Evolutionary conservation across 371 early-diverging fungal genomes (phyloP), one percentile per base, ranked within the genome.

Genomic region (Gilbertella persicaria): DNA sequence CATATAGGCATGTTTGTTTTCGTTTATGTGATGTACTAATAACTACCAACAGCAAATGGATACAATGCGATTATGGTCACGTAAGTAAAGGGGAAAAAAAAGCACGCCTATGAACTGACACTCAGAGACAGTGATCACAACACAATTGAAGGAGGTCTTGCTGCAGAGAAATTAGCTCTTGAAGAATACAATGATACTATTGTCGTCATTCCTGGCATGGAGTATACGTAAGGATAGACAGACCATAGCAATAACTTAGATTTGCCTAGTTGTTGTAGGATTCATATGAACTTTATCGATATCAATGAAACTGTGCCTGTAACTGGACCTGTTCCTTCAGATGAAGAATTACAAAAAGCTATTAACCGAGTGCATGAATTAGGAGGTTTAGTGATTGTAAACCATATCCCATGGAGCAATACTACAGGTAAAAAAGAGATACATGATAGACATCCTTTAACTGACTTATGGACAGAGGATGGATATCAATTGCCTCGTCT

Each of bases 371-470:
- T 79, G 2, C 91, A 90, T 62, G 75, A 65, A 25, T 50, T 88
- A 30, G 91, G 91, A 26, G 91, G 91, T 0, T 43, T 90, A 12
- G 91, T 87, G 3, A 85, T 88, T 50, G 87, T 89, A 24, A 90
- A 90, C 67, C 91, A 90, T 66, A 90, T 90, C 43, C 87, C 87
- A 0, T 90, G 90, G 90, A 86, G 86, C 50, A 87, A 88, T 56
- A 67, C 82, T 6, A 89, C 87, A 42, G 71, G 75, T 69, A 71
- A 71, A 54, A 41, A 7, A 29, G 13, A 37, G 4, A 53, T 1
- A n/a, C 25, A 26, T 7, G 16, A 20, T 20, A 20, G 16, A 20
- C 14, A 20, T 20, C 21, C 16, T 24, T 24, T 9, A 1, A 23
- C 17, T 24, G 26, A 24, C 8, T 36, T 7, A 26, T 33, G 0